phyloP scores from a whole-genome alignment of 2,329 filamentous ascomycete species.

The Claviceps pazoutovae region DNA sequence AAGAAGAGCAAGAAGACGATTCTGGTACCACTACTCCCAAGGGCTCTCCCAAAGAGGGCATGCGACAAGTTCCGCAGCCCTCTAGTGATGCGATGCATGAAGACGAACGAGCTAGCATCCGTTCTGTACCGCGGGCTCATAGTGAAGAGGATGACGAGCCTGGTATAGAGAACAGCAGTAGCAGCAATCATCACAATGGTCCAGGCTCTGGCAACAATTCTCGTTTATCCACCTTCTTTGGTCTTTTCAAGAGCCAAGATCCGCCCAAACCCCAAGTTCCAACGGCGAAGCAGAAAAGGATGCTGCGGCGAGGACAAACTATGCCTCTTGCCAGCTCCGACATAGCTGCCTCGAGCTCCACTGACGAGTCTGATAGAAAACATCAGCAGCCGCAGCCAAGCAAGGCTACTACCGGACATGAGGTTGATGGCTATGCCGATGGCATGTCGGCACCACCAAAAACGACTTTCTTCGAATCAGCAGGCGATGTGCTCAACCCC shows the following conservation, averaged over 20 bases:
- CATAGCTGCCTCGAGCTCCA: slow-evolving; percentile 8
- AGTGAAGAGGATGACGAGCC: slow-evolving; percentile 15
- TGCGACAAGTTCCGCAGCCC: slow-evolving; percentile 56
- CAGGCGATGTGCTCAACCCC: slow-evolving; percentile 81
- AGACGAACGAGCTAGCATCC: slow-evolving; percentile 48
- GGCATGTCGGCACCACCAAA: slow-evolving; percentile 60
- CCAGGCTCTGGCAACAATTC: slow-evolving; percentile 12
- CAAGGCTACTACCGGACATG: slow-evolving; percentile 37
- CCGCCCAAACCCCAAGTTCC: slow-evolving; percentile 32
- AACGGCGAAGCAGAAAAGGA: slow-evolving; percentile 50
- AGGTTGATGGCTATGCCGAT: slow-evolving; percentile 29
- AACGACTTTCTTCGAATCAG: slow-evolving; percentile 90
- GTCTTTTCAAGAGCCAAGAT: slow-evolving; percentile 54
- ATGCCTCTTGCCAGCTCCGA: slow-evolving; percentile 25
- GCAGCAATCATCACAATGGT: background rate
- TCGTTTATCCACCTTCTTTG: slow-evolving; percentile 52
- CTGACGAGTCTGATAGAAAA: slow-evolving; percentile 9
- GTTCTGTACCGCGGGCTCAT: slow-evolving; percentile 25
- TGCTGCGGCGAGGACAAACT: slow-evolving; percentile 68
- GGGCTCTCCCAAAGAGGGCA: slow-evolving; percentile 16
- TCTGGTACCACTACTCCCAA: slow-evolving; percentile 21
- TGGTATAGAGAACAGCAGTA: slow-evolving; percentile 13
- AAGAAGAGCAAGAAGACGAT: slow-evolving; percentile 13
- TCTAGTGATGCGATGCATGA: slow-evolving; percentile 49
- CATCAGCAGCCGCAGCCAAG: slow-evolving; percentile 3